Evolutionary conservation across 129 eudicot species (phyloP), one percentile per base, ranked within the genome.

Genomic region (Scalesia atractyloides): DNA sequence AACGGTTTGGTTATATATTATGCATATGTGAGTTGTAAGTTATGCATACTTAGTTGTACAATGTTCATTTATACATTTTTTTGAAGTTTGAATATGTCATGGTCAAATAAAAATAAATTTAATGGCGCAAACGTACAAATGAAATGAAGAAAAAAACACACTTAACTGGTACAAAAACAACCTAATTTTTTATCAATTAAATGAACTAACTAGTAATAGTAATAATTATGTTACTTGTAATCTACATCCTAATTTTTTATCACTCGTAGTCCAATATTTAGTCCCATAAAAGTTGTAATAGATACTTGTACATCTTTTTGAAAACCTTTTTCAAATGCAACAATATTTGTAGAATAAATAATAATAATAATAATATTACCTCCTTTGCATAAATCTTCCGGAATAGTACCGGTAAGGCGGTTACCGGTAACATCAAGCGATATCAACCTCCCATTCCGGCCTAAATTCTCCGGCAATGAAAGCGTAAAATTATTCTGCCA

Each of bases 401-500:
- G 98, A 14, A 94, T 79, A 5, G 3, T 77, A 1, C 97, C 98
- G 3, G 98, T 93, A n/a, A 93, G 72, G 7, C 81, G 97, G 66
- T 93, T 93, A 0, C 64, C 39, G 2, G 89, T 49, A n/a, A 93
- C 88, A 56, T 93, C 98, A 9, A 93, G 72, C 0, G 14, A 44
- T 9, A 37, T 14, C 17, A 93, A 41, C 83, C 79, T 81, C 3
- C 96, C 92, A 34, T 75, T 93, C 8, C 76, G 59, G 19, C 98
- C 98, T 7, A 93, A 83, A 75, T 82, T 84, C 8, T 79, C 81
- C 61, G 98, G 98, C 41, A 93, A 24, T 2, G 73, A 72, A 7
- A 87, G 39, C 4, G 98, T 94, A 79, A 94, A 88, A 44, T 94
- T 90, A 68, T 94, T 94, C 44, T 74, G 78, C 98, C 98, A 90